Evolutionary conservation across 306 rosid genomes (phyloP), one percentile per base, ranked within the genome.

Genomic region (Datisca glomerata): DNA sequence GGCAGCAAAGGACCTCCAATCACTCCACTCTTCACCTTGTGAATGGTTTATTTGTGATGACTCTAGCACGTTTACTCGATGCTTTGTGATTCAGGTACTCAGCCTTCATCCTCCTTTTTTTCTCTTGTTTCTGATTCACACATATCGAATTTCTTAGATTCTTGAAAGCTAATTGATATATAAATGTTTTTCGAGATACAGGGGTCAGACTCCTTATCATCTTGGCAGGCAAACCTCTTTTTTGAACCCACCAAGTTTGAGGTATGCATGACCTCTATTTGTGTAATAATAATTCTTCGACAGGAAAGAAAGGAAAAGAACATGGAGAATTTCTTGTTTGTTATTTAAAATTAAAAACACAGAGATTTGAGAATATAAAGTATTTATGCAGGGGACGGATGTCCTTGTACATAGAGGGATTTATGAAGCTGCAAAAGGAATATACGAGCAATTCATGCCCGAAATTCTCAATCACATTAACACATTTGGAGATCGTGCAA

Each of bases 21-120:
- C 95, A 19, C 76, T 69, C 24, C 83, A 89, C 25, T 83, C 93
- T 15, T 78, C 93, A 18, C 95, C 97, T 34, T 89, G 97, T 45
- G 95, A 89, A 64, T 89, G 97, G 97, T 89, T 89, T 64, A 55
- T 77, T 34, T 83, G 95, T 53, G 97, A 89, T 55, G 91, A 89
- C 63, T 41, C 70, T 18, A 62, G 68, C 45, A 79, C 80, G 15
- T 70, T 61, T 24, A 84, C 95, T 33, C 76, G 97, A 33, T 84
- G 75, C 68, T 89, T 89, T 35, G 82, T 80, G 21, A 75, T 83
- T 75, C 97, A 89, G 95, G 97, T 80, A 57, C 59, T 17, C 10
- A 11, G 7, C n/a, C 31, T 28, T 14, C 28, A 19, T 6, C 21
- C 11, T 5, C 29, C 2, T 20, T 20, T 21, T 20, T 12, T 8